Evolutionary conservation across 202 grass and related monocot genomes (phyloP).

Genomic region (Musa balbisiana): DNA sequence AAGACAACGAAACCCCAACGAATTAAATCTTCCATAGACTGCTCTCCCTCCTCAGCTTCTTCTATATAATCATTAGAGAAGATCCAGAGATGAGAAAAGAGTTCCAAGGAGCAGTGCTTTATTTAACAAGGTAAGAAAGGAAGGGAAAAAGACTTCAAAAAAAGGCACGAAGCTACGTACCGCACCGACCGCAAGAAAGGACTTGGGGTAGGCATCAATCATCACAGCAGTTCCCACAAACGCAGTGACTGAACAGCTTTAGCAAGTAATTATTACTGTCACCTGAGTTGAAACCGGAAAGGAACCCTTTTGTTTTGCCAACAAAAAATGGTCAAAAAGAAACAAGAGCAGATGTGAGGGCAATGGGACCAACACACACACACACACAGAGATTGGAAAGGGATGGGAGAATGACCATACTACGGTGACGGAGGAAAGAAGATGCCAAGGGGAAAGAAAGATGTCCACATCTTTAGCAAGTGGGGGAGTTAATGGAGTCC

Average conservation of each 20-base stretch:
- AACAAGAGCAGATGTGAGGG: constrained; percentile 7
- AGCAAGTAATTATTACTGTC: background rate
- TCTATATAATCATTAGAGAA: too few relatives aligned
- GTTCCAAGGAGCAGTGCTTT: too few relatives aligned
- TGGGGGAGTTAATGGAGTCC: constrained; percentile 24
- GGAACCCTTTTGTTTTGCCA: background rate
- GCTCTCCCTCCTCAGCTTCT: too few relatives aligned
- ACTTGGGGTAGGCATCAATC: too few relatives aligned
- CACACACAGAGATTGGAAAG: background rate
- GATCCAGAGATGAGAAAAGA: too few relatives aligned
- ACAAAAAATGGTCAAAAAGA: background rate
- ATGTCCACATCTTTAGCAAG: constrained; percentile 5
- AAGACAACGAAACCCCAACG: too few relatives aligned
- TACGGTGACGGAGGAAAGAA: background rate
- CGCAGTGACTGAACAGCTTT: background rate
- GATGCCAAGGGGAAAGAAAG: background rate
- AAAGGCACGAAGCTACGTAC: too few relatives aligned
- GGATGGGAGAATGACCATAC: constrained; percentile 8
- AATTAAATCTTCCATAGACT: too few relatives aligned
- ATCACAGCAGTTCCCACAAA: background rate
- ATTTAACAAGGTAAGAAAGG: too few relatives aligned
- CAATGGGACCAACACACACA: background rate
- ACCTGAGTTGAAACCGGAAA: constrained; percentile 2
- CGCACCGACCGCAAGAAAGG: too few relatives aligned
- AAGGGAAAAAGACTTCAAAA: background rate